Conservation (phyloP, 2,329 filamentous ascomycete genomes). For the Ilyonectria destructans region DNA sequence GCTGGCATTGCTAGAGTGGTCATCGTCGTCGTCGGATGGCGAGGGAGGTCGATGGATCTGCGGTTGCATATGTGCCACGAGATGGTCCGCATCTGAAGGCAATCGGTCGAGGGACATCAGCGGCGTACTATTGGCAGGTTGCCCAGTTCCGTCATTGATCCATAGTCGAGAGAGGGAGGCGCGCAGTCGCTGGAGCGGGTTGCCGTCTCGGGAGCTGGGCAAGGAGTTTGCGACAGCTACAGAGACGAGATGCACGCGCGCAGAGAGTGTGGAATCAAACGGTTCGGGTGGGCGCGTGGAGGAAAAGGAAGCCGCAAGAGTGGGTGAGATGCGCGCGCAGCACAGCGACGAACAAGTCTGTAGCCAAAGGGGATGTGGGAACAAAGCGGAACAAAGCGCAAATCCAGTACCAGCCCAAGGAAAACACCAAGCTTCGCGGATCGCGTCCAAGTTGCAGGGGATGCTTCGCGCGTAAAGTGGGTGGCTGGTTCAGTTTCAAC, state of each 20-base stretch:
- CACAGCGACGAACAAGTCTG: constrained; percentile 20
- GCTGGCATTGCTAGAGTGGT: constrained; percentile 48
- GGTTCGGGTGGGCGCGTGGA: neutral
- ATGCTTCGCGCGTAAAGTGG: constrained; percentile 48
- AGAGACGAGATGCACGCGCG: neutral
- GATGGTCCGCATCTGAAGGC: constrained; percentile 42
- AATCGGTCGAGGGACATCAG: constrained; percentile 41
- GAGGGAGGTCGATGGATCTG: constrained; percentile 42
- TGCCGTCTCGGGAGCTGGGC: constrained; percentile 9
- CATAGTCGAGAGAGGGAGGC: constrained; percentile 49
- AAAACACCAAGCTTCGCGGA: constrained; percentile 45
- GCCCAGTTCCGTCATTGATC: constrained; percentile 53
- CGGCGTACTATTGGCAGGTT: constrained; percentile 50
- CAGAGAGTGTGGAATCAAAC: neutral
- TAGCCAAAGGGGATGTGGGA: constrained; percentile 35
- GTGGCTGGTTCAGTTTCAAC: constrained; percentile 43
- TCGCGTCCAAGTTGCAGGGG: constrained; percentile 38
- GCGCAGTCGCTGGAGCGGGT: constrained; percentile 27
- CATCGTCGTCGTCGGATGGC: constrained; percentile 52
- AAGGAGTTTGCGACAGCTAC: constrained; percentile 23
- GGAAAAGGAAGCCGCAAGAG: neutral
- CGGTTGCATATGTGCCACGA: constrained; percentile 51
- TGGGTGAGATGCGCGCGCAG: constrained; percentile 12
- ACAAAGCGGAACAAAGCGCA: constrained; percentile 33
- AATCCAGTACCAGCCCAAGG: constrained; percentile 25